These are phyloP conservation scores for Neurospora crassa DNA, from an alignment of 2,329 filamentous ascomycete genomes.

Conservation along the genomic window DNA sequence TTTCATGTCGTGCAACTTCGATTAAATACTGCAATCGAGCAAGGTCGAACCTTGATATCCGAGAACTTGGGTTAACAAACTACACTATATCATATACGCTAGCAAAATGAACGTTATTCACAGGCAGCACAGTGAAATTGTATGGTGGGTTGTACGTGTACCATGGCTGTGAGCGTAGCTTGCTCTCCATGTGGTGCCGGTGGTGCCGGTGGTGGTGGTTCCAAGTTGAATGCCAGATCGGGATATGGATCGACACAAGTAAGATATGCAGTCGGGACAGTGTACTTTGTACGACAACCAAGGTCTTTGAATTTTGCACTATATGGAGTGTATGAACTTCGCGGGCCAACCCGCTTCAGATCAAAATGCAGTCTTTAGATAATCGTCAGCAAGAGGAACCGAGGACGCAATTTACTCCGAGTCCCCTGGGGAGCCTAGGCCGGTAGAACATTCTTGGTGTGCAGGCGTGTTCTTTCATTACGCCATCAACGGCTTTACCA, in stretches of 20 bases:
- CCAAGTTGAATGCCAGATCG: background rate
- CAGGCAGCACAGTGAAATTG: background rate
- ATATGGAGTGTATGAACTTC: background rate
- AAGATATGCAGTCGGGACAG: background rate
- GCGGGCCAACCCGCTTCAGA: background rate
- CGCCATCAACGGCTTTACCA: background rate
- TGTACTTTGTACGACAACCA: background rate
- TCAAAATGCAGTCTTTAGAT: background rate
- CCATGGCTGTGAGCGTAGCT: background rate
- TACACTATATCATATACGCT: background rate
- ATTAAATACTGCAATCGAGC: background rate
- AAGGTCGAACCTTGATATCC: background rate
- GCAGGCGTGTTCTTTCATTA: background rate
- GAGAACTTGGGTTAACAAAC: background rate
- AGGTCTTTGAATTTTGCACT: background rate
- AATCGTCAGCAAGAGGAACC: background rate
- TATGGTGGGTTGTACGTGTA: background rate
- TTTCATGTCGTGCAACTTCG: background rate
- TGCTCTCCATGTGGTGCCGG: background rate
- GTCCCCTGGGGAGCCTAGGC: background rate
- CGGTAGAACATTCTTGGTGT: background rate
- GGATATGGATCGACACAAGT: background rate
- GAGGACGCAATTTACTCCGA: background rate
- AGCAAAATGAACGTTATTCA: background rate
- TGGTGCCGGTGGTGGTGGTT: background rate